Conservation (phyloP, 148 eudicot genomes). For the Silene conica region DNA sequence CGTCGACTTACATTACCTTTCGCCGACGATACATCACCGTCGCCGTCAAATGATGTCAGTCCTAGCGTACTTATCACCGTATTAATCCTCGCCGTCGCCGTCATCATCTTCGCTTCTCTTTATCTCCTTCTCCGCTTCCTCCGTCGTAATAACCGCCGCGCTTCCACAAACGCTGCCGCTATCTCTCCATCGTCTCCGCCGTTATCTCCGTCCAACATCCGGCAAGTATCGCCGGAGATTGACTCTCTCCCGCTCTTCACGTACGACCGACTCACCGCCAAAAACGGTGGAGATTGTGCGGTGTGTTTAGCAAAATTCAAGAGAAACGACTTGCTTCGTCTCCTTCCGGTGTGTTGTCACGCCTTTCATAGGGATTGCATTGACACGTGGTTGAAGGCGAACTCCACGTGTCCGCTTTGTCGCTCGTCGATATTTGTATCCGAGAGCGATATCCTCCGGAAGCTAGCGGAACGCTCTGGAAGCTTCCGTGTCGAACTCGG, state of each 20-base stretch:
- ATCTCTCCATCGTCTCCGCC: neutral
- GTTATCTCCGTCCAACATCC: conserved; percentile 13
- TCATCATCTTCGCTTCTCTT: conserved; percentile 53
- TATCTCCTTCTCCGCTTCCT: conserved; percentile 59
- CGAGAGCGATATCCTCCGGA: conserved; percentile 29
- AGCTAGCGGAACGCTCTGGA: conserved; percentile 9
- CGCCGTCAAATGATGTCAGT: conserved; percentile 22
- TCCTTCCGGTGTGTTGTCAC: conserved; percentile 84
- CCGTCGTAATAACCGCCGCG: neutral
- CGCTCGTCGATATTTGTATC: conserved; percentile 58
- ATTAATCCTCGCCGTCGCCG: conserved; percentile 47
- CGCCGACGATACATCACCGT: conserved; percentile 21
- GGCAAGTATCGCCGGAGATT: conserved; percentile 18
- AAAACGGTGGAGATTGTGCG: conserved; percentile 63
- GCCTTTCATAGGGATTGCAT: conserved; percentile 75
- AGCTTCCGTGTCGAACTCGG: conserved; percentile 84
- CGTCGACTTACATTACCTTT: neutral
- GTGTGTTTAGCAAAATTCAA: conserved; percentile 82
- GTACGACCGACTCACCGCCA: conserved; percentile 41
- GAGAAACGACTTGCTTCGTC: conserved; percentile 55
- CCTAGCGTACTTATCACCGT: conserved; percentile 37
- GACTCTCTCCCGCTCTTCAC: conserved; percentile 67
- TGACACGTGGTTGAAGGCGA: conserved; percentile 71
- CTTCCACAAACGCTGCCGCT: neutral
- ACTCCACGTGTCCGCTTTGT: conserved; percentile 77